Base-by-base conservation (phyloP, 2,329 filamentous ascomycete genomes). In the Myotisia sp. region DNA sequence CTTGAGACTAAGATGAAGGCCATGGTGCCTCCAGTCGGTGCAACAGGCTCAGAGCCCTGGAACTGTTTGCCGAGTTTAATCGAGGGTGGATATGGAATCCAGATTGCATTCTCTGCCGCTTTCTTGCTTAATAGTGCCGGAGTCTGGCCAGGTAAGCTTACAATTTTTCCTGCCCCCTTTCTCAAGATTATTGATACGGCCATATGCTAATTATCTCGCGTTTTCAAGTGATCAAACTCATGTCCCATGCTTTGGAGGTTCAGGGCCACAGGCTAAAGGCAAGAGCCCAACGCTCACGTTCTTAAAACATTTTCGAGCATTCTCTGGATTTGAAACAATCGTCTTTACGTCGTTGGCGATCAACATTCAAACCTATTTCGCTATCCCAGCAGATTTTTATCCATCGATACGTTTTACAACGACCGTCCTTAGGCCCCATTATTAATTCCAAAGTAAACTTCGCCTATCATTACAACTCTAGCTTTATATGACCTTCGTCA, bases 121-220 rank as follows among this genome's bases (percentile, higher is more conserved):
- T 79, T 83, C 58, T 80, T 92, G 69, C 68, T 95, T 42, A 80
- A 86, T 45, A 84, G 84, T 59, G 80, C 83, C 42, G 79, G 82
- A 44, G 83, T 93, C 18, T 98, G 90, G 87, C 86, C 86, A 55
- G 78, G 81, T 86, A 63, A 67, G 75, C 63, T 8, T n/a, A n/a
- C n/a, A n/a, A n/a, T 9, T 31, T 27, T 7, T 17, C 29, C 24
- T 26, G 22, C 16, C 2, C 5, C 16, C 21, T 6, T 36, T 14
- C 18, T 14, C 19, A 2, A 20, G 29, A 16, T 5, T 10, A 19
- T 19, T 32, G 17, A 32, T 5, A 21, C 32, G 19, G 13, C 18
- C n/a, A 13, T 23, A 34, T 24, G 4, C 33, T 48, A 18, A 39
- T 48, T 58, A 46, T 55, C 37, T 39, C 28, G 22, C 32, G 6